Percentiles rank a stretch among this genome's conserved stretches.
Evolutionary conservation across 2,329 filamentous ascomycete species (phyloP).

Genomic region (Fusarium equiseti): DNA sequence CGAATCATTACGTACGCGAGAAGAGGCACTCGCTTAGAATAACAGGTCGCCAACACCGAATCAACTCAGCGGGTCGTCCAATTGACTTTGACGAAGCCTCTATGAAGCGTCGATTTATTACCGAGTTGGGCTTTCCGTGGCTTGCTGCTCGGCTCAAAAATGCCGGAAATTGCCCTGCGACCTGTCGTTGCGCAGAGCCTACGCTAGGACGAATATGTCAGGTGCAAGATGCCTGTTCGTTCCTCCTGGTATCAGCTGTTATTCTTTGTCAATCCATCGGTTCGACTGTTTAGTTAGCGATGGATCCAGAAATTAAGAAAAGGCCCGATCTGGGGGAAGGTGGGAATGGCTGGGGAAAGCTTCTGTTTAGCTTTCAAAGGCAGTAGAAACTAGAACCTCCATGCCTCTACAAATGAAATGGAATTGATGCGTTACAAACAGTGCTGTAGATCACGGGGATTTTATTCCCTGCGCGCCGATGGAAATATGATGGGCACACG

Average conservation of each 20-base stretch:
- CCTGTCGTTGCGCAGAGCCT: conserved; percentile 6
- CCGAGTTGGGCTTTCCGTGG: conserved; percentile 29
- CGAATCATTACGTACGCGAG: conserved; percentile 28
- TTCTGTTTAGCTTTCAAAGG: background rate
- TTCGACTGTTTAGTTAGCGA: background rate
- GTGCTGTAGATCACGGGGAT: background rate
- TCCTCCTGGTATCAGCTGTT: background rate
- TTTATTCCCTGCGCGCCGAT: background rate
- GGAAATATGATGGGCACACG: conserved; percentile 4
- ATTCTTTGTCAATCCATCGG: background rate
- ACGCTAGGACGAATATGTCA: conserved; percentile 24
- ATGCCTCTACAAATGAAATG: background rate
- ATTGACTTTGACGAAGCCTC: conserved; percentile 14
- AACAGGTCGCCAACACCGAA: conserved; percentile 1
- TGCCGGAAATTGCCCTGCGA: conserved; percentile 27
- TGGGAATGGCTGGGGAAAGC: conserved; percentile 5
- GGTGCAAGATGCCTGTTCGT: conserved; percentile 3
- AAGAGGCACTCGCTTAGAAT: background rate
- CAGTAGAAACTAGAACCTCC: background rate
- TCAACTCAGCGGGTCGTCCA: conserved; percentile 17
- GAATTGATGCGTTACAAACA: background rate
- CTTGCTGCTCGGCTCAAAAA: conserved; percentile 32
- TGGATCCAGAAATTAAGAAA: background rate
- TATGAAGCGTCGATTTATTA: conserved; percentile 32
- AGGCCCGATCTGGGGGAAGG: background rate